Conservation (phyloP, 2,329 filamentous ascomycete genomes). For the Rhinocladiella similis region DNA sequence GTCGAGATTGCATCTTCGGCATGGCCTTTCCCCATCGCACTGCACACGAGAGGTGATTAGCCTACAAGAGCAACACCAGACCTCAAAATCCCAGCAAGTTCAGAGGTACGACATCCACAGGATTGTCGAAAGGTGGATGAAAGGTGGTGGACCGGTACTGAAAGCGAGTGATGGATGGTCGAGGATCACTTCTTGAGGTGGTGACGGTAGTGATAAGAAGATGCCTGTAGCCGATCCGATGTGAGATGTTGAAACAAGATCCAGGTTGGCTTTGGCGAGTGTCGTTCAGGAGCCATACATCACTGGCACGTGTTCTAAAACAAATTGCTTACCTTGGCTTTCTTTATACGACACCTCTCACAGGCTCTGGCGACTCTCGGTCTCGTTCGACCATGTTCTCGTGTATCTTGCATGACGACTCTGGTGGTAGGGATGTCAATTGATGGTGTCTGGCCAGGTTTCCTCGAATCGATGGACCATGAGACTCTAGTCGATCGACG, state of each 20-base stretch:
- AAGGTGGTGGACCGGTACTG: too few species aligned
- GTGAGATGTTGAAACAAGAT: too few species aligned
- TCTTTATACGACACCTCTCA: neutral
- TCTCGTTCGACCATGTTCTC: neutral
- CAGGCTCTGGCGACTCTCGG: neutral
- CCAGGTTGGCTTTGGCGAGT: too few species aligned
- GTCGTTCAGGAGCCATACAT: too few species aligned
- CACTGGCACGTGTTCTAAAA: too few species aligned
- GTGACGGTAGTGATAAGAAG: too few species aligned
- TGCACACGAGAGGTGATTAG: neutral
- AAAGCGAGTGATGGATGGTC: too few species aligned
- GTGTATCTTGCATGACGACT: neutral
- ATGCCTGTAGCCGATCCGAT: too few species aligned
- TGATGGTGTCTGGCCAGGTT: neutral
- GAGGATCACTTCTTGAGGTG: too few species aligned
- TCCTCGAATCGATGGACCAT: neutral
- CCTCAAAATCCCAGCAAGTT: neutral
- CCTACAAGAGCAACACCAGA: neutral
- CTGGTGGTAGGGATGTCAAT: neutral
- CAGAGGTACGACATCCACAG: too few species aligned
- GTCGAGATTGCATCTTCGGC: constrained; percentile 20
- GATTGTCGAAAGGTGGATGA: too few species aligned
- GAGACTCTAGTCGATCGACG: neutral
- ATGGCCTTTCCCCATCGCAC: constrained; percentile 21
- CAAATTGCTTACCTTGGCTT: neutral